Base-by-base conservation (phyloP, 2,329 filamentous ascomycete species). In the Fusarium guadeloupense region DNA sequence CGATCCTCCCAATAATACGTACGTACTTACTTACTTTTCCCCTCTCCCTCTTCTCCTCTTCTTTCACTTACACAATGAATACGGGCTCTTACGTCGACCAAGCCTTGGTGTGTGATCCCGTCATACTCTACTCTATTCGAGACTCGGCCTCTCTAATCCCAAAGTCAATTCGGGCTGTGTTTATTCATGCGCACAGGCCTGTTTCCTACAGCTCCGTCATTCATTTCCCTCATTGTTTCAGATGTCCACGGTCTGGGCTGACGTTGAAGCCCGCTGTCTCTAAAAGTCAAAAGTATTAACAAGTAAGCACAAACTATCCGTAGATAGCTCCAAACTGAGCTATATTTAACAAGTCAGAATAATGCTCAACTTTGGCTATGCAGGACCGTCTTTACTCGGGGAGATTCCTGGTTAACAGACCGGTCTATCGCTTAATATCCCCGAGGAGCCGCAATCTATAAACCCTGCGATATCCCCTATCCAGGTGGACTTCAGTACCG, bases 171-270 rank as follows among this genome's bases (percentile, higher is more conserved):
- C n/a, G n/a, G n/a, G n/a, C 12, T 40, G 14, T 25, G 16, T 33
- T 34, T 20, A 34, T 6, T 33, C 13, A n/a, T 26, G 28, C 17
- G 30, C 4, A 6, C 10, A 20, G 34, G 21, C 25, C 25, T 33
- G 39, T 59, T 54, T 46, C 31, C 19, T n/a, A 19, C 25, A 17
- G 16, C 33, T 19, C 46, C 54, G 31, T 54, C 46, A 38, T 34
- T 34, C 34, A 59, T 46, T 59, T 59, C 55, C 37, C 34, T 30
- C 31, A n/a, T 19, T 37, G 55, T 59, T 59, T 59, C 55, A 59
- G 30, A 58, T 38, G 17, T 8, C 37, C 31, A 20, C n/a, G 20
- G 37, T 19, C 17, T 45, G 20, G 19, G 17, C 34, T 53, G 54
- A 17, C 52, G 21, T 33, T 30, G 26, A 30, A 38, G 42, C 45